A percentile compares a stretch with the other conserved stretches of the same genome.
Conservation (phyloP, 2,329 filamentous ascomycete species). For the Neopestalotiopsis sp. region DNA sequence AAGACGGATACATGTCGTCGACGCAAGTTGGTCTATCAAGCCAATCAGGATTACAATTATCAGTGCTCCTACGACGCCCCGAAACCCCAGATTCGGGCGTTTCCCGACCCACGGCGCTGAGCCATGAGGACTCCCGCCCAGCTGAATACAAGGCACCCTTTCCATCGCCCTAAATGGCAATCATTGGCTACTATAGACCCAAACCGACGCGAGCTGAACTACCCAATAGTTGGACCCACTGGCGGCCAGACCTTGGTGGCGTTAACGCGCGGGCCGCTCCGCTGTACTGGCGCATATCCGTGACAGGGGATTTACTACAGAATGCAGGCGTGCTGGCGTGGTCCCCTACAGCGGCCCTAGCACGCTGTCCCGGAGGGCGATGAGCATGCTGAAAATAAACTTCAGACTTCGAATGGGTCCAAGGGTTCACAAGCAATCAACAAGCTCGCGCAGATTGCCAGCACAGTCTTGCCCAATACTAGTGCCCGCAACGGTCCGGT, state of each 20-base stretch:
- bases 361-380: background rate
- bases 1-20: background rate
- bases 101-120: background rate
- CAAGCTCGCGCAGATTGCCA: background rate
- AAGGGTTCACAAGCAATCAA: background rate
- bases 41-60: background rate
- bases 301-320: slow-evolving; percentile 1
- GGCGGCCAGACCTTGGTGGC: background rate
- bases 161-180: background rate
- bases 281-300: background rate
- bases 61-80: background rate
- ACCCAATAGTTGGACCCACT: background rate
- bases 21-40: background rate
- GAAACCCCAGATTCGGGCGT: background rate
- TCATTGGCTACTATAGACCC: background rate
- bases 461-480: background rate
- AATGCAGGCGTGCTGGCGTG: background rate
- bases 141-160: slow-evolving; percentile 1
- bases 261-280: background rate
- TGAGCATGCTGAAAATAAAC: background rate
- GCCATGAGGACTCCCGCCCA: background rate
- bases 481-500: background rate
- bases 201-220: background rate
- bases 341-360: background rate
- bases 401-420: background rate